A percentile compares a stretch with the other conserved stretches of the same genome.
These are phyloP conservation scores for Neostapfia colusana DNA, from an alignment of 176 grass and related monocot species.

Conservation along the genomic window DNA sequence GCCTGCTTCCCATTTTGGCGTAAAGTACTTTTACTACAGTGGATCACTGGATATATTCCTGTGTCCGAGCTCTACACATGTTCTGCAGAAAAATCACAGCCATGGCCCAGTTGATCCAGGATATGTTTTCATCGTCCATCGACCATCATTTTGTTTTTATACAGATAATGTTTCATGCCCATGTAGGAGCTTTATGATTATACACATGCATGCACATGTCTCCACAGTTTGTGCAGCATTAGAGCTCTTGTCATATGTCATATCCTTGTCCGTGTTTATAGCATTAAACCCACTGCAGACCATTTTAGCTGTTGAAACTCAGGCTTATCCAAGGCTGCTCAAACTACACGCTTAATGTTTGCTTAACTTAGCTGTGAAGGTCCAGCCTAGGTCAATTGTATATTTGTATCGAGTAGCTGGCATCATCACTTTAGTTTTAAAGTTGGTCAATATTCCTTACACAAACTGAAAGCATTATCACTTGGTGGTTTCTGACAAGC, in stretches of 20 bases:
- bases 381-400: not conserved
- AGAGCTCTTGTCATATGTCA: not conserved
- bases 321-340: constrained; percentile 10
- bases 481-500: not conserved
- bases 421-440: not conserved
- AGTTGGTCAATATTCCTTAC: not conserved
- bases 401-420: not conserved
- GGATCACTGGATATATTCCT: not conserved
- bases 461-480: not conserved
- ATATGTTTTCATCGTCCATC: not conserved
- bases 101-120: not conserved
- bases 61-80: not conserved
- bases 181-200: not conserved
- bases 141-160: too few species aligned
- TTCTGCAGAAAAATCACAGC: not conserved
- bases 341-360: constrained; percentile 14
- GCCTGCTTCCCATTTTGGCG: not conserved
- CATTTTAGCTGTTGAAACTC: not conserved
- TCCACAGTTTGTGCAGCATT: not conserved
- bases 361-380: not conserved
- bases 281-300: not conserved
- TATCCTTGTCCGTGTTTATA: constrained; percentile 14
- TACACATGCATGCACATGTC: not conserved
- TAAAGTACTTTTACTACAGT: not conserved
- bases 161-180: not conserved